phyloP scores from a whole-genome alignment of 2,329 filamentous ascomycete species.

The Coniochaeta ligniaria region DNA sequence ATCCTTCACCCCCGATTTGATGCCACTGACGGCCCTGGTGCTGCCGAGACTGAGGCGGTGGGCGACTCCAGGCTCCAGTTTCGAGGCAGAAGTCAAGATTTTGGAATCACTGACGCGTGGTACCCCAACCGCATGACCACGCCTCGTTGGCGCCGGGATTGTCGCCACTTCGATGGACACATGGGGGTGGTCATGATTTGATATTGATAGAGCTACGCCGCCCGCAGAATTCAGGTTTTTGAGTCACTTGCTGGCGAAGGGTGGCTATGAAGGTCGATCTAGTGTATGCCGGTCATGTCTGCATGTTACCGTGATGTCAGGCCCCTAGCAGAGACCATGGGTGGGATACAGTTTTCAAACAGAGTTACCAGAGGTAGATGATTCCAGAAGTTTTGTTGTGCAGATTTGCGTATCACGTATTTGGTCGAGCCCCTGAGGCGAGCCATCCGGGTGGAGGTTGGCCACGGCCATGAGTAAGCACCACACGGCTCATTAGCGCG shows the following conservation, averaged over 20 bases:
- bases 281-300: background rate
- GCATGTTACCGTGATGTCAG: background rate
- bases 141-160: background rate
- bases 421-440: background rate
- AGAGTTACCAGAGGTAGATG: background rate
- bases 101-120: conserved; percentile 9
- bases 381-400: background rate
- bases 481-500: background rate
- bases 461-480: background rate
- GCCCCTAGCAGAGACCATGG: background rate
- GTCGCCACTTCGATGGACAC: background rate
- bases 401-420: background rate
- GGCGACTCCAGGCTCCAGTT: conserved; percentile 19
- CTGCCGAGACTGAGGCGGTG: conserved; percentile 20
- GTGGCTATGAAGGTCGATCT: background rate
- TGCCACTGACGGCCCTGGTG: conserved; percentile 18
- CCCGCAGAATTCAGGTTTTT: background rate
- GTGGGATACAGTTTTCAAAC: background rate
- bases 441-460: background rate
- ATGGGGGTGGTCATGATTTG: background rate
- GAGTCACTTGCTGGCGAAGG: background rate
- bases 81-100: conserved; percentile 19
- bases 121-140: background rate
- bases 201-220: background rate
- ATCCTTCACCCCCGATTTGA: conserved; percentile 16